These are phyloP conservation scores for Lasiodiplodia gonubiensis DNA, from an alignment of 2,329 filamentous ascomycete genomes.

Conservation along the genomic window DNA sequence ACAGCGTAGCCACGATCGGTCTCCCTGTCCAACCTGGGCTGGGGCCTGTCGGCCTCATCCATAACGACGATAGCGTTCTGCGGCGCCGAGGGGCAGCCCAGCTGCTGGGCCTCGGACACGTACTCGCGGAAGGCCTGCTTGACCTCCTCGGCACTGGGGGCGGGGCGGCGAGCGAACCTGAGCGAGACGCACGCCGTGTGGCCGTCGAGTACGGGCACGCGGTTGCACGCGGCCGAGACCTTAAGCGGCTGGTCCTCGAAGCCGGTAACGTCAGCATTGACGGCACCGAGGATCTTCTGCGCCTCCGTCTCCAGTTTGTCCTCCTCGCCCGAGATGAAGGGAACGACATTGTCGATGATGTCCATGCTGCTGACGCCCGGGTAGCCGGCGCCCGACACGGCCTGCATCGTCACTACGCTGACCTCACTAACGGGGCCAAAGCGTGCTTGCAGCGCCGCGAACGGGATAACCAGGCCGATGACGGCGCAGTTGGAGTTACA, in stretches of 20 bases:
- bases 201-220: constrained; percentile 92
- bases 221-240: constrained; percentile 87
- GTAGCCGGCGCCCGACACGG: constrained; percentile 90
- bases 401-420: constrained; percentile 92
- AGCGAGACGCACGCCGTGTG: constrained; percentile 95
- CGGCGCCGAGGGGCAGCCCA: constrained; percentile 89
- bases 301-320: constrained; percentile 96
- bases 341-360: constrained; percentile 93
- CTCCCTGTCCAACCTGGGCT: constrained; percentile 88
- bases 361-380: constrained; percentile 93
- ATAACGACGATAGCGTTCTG: constrained; percentile 82
- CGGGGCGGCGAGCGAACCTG: constrained; percentile 75
- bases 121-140: constrained; percentile 81
- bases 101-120: constrained; percentile 76
- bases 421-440: constrained; percentile 81
- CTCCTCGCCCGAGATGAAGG: constrained; percentile 91
- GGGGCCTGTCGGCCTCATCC: constrained; percentile 87
- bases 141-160: constrained; percentile 76
- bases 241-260: constrained; percentile 79
- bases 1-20: constrained; percentile 86
- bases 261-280: constrained; percentile 73
- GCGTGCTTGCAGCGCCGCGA: constrained; percentile 83
- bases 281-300: constrained; percentile 84
- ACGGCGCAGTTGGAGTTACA: constrained; percentile 99
- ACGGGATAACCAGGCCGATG: constrained; percentile 93